These are phyloP conservation scores for Polychytrium aggregatum DNA, from an alignment of 192 early-diverging fungal genomes.

Conservation along the genomic window DNA sequence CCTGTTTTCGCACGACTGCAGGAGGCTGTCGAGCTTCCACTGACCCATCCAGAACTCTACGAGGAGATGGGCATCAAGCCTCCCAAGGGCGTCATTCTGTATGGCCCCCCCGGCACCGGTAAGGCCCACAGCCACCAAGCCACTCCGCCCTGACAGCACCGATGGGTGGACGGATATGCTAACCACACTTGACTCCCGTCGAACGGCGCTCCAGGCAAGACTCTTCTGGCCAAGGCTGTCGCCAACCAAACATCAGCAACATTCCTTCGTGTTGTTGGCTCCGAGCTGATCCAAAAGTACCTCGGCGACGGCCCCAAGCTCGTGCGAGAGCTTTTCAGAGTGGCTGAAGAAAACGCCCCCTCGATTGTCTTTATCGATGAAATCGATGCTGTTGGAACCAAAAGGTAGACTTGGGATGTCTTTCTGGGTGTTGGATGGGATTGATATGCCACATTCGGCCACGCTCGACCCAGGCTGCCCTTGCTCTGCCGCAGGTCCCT, in stretches of 20 bases:
- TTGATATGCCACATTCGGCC: too few relatives aligned
- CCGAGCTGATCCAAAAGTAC: constrained; percentile 98
- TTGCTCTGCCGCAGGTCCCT: too few relatives aligned
- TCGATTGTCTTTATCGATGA: constrained; percentile 99
- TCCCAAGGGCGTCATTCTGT: constrained; percentile 93
- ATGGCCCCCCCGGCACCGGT: constrained; percentile 79
- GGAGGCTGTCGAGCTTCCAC: constrained; percentile 91
- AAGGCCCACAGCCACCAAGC: too few relatives aligned
- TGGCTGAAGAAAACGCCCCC: constrained; percentile 91
- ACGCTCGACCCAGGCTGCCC: too few relatives aligned
- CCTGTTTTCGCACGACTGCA: constrained; percentile 15
- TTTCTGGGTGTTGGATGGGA: too few relatives aligned
- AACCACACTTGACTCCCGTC: too few relatives aligned
- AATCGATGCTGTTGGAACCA: constrained; percentile 96
- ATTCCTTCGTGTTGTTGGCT: constrained; percentile 94
- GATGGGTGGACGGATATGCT: too few relatives aligned
- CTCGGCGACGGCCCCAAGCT: constrained; percentile 97
- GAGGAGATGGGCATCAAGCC: constrained; percentile 99
- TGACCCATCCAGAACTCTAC: constrained; percentile 95
- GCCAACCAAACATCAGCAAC: constrained; percentile 97
- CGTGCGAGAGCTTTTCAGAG: constrained; percentile 92
- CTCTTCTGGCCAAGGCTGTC: constrained; percentile 92
- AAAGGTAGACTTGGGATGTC: too few relatives aligned
- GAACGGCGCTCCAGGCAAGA: constrained; percentile 74
- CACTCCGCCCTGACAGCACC: too few relatives aligned